Conservation (phyloP, 306 rosid species). For the Acacia melanoxylon region DNA sequence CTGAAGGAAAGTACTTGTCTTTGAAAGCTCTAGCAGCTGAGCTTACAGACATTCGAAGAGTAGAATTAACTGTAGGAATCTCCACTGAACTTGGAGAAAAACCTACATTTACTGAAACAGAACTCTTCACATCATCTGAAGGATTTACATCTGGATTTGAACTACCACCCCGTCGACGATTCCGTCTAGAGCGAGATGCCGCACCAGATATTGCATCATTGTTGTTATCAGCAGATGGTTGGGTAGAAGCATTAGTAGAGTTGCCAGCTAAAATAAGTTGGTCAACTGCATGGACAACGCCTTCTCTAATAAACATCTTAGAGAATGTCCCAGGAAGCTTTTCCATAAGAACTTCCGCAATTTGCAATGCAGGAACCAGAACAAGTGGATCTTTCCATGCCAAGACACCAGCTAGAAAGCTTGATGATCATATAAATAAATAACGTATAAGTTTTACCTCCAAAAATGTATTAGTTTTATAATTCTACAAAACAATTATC, state of each 20-base stretch:
- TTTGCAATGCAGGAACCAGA: conserved; percentile 89
- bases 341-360: conserved; percentile 97
- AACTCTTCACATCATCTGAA: conserved; percentile 63
- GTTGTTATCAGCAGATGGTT: conserved; percentile 71
- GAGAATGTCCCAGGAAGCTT: conserved; percentile 87
- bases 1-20: conserved; percentile 82
- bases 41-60: conserved; percentile 74
- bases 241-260: conserved; percentile 52
- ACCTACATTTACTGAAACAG: conserved; percentile 64
- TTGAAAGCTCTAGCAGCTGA: conserved; percentile 83
- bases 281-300: conserved; percentile 97
- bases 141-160: conserved; percentile 75
- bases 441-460: conserved; percentile 19
- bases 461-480: conserved; percentile 21
- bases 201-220: conserved; percentile 64
- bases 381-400: conserved; percentile 99
- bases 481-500: conserved; percentile 2
- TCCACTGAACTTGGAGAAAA: conserved; percentile 80
- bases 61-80: conserved; percentile 67
- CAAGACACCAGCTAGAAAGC: conserved; percentile 95
- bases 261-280: conserved; percentile 78
- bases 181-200: conserved; percentile 85
- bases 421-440: conserved; percentile 36
- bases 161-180: conserved; percentile 75
- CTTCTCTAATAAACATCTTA: conserved; percentile 93